Evolutionary conservation across 768 basidiomycete genomes (phyloP).

Genomic region (Mycena albidolilacea): DNA sequence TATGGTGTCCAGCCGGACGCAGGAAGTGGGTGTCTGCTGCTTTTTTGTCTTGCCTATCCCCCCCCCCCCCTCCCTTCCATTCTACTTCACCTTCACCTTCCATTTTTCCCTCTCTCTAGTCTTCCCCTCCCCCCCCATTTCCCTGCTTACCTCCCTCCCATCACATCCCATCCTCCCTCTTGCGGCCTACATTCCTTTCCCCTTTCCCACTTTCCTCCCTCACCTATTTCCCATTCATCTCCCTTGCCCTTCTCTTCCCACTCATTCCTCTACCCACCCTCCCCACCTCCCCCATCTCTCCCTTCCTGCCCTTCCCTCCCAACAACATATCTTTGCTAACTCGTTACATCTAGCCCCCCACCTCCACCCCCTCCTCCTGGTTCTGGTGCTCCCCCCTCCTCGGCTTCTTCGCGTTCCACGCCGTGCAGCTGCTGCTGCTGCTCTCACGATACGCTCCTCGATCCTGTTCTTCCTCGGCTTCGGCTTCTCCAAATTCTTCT

Average conservation of each 20-base stretch:
- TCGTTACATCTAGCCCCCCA: conserved; percentile 5
- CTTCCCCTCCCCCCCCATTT: neutral
- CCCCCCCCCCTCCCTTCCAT: too few species aligned
- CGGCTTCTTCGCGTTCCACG: conserved; percentile 78
- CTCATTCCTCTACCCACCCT: too few species aligned
- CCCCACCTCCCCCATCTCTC: too few species aligned
- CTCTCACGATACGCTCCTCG: conserved; percentile 61
- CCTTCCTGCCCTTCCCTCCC: too few species aligned
- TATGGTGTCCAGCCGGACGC: conserved; percentile 81
- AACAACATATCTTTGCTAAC: neutral
- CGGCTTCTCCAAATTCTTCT: conserved; percentile 1
- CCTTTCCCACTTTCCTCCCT: too few species aligned
- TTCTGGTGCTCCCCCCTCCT: conserved; percentile 75
- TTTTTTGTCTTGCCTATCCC: too few species aligned
- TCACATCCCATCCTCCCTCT: too few species aligned
- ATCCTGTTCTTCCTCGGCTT: too few species aligned
- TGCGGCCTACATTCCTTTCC: too few species aligned
- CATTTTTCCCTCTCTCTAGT: neutral
- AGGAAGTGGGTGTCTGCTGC: conserved; percentile 66
- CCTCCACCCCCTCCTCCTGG: conserved; percentile 55
- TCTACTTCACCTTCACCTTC: conserved; percentile 15
- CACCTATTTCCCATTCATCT: too few species aligned
- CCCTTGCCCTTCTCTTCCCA: too few species aligned
- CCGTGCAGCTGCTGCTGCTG: conserved; percentile 89
- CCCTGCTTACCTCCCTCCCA: neutral